Conservation (phyloP, 139 green algal species). For the Chlorella sp. region DNA sequence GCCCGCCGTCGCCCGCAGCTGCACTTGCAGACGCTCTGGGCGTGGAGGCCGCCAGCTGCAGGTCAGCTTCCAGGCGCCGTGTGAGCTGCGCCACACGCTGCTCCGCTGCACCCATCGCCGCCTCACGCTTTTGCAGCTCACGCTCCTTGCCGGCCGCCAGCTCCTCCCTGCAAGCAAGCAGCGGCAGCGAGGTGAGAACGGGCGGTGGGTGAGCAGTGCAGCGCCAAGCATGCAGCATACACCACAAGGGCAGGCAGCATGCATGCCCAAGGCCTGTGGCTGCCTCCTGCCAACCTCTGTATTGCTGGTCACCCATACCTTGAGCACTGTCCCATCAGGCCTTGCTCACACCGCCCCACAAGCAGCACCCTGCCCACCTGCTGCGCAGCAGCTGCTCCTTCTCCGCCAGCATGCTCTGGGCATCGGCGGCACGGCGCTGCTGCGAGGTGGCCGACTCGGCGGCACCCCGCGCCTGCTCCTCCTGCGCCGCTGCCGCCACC, state of each 20-base stretch:
- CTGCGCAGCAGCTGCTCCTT: slow-evolving; percentile 23
- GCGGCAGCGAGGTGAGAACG: neutral
- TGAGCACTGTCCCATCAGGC: neutral
- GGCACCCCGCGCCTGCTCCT: neutral
- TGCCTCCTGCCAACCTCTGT: neutral
- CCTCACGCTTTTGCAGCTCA: slow-evolving; percentile 28
- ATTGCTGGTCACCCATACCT: neutral
- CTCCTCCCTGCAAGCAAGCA: slow-evolving; percentile 17
- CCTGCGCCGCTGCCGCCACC: neutral
- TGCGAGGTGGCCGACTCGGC: neutral
- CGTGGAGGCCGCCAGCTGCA: neutral
- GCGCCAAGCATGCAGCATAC: neutral
- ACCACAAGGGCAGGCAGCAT: neutral
- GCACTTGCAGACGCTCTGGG: neutral
- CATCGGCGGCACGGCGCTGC: slow-evolving; percentile 18
- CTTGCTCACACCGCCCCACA: neutral
- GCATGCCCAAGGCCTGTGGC: neutral
- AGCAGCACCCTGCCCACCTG: slow-evolving; percentile 11
- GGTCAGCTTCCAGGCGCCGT: slow-evolving; percentile 28
- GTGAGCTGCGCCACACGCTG: slow-evolving; percentile 32
- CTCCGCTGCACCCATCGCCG: slow-evolving; percentile 20
- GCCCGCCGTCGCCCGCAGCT: neutral
- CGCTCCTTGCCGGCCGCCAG: slow-evolving; percentile 13
- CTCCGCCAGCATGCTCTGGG: slow-evolving; percentile 18
- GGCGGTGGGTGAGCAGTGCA: neutral